A percentile compares a stretch with the other conserved stretches of the same genome.
phyloP scores from a whole-genome alignment of 208 protist species.

The Trypanosoma scelopori region DNA sequence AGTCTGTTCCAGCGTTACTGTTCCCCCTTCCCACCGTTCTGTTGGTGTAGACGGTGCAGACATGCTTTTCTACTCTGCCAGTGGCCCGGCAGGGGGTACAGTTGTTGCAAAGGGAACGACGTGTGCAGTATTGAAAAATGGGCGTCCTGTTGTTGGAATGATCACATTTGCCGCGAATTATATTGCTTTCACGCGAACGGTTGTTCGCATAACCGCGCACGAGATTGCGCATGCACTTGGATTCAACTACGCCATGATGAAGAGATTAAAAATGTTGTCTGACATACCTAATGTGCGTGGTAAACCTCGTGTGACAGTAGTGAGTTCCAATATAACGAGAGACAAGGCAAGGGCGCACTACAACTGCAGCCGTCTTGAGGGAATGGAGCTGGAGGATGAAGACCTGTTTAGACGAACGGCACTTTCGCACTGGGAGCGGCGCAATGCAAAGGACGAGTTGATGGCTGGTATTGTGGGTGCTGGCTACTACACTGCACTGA shows the following conservation, averaged over 20 bases:
- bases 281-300: background rate
- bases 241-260: background rate
- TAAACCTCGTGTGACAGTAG: background rate
- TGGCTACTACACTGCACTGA: too few species aligned
- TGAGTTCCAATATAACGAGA: background rate
- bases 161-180: background rate
- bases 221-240: conserved; percentile 9
- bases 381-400: too few species aligned
- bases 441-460: too few species aligned
- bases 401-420: too few species aligned
- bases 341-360: background rate
- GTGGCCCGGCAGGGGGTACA: conserved; percentile 20
- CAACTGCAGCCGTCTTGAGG: conserved; percentile 3
- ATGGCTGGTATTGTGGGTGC: too few species aligned
- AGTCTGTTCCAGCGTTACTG: conserved; percentile 30
- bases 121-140: background rate
- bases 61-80: conserved; percentile 64
- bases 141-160: background rate
- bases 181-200: background rate
- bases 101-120: background rate
- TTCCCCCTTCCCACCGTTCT: conserved; percentile 38
- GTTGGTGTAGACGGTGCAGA: conserved; percentile 43
- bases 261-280: background rate
- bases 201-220: background rate
- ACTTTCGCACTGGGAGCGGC: too few species aligned